Evolutionary conservation across 1,284 basidiomycete species (phyloP).

Genomic region (Exobasidium cylindrosporum): DNA sequence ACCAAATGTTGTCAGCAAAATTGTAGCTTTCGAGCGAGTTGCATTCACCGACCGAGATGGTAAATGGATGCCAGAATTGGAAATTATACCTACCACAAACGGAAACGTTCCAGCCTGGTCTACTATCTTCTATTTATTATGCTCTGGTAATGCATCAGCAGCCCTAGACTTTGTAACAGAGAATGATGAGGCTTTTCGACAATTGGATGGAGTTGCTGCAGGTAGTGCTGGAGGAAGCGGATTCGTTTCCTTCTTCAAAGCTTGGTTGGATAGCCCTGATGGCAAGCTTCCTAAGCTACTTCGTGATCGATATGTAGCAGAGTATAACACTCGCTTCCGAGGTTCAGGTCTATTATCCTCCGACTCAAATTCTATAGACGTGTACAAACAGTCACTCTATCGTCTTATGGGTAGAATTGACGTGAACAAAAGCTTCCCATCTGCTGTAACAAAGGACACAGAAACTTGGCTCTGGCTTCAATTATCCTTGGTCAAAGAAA

Average conservation of each 20-base stretch:
- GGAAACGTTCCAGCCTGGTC: constrained; percentile 75
- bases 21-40: constrained; percentile 57
- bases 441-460: constrained; percentile 81
- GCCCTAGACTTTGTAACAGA: constrained; percentile 69
- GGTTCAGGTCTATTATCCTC: constrained; percentile 61
- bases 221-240: neutral
- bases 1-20: constrained; percentile 82
- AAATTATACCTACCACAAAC: constrained; percentile 27
- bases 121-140: constrained; percentile 81
- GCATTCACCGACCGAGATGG: constrained; percentile 42
- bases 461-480: constrained; percentile 99
- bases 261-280: constrained; percentile 69
- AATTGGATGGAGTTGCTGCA: constrained; percentile 67
- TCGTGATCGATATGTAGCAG: constrained; percentile 77
- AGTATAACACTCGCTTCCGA: constrained; percentile 84
- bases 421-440: constrained; percentile 73
- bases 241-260: constrained; percentile 78
- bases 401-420: constrained; percentile 93
- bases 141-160: constrained; percentile 77
- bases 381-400: constrained; percentile 92
- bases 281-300: constrained; percentile 64
- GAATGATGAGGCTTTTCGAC: constrained; percentile 72
- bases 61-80: constrained; percentile 43
- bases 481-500: constrained; percentile 68
- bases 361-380: constrained; percentile 66